A percentile compares a stretch with the other conserved stretches of the same genome.
phyloP scores from a whole-genome alignment of 345 rosid species.

The Streptanthus diversifolius region DNA sequence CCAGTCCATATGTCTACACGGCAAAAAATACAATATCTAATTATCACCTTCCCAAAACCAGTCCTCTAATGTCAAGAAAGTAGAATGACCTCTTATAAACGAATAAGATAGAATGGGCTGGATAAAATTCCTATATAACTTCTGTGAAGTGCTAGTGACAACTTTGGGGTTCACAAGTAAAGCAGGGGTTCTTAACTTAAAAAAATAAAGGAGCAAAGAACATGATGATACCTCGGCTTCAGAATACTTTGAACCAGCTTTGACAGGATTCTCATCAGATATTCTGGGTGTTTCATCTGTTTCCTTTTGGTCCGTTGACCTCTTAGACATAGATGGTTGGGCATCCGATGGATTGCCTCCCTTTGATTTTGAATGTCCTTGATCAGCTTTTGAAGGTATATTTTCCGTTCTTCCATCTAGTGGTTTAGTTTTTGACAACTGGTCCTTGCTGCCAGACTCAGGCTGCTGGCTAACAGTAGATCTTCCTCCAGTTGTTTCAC shows the following conservation, averaged over 20 bases:
- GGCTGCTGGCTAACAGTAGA: conserved; percentile 42
- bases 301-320: conserved; percentile 51
- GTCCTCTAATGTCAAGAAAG: neutral
- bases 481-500: conserved; percentile 56
- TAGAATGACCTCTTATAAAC: neutral
- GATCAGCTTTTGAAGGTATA: conserved; percentile 56
- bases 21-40: conserved; percentile 1
- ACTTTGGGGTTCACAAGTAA: neutral
- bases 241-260: conserved; percentile 46
- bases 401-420: conserved; percentile 67
- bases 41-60: conserved; percentile 7
- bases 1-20: neutral
- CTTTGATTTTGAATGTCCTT: conserved; percentile 55
- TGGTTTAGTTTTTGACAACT: conserved; percentile 52
- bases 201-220: neutral
- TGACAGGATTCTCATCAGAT: conserved; percentile 48
- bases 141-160: neutral
- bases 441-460: conserved; percentile 71
- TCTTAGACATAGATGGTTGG: conserved; percentile 38
- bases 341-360: conserved; percentile 57
- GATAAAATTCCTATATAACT: conserved; percentile 4
- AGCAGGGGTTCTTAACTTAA: conserved; percentile 1
- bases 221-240: conserved; percentile 61
- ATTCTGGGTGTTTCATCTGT: conserved; percentile 48
- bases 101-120: neutral